phyloP scores from a whole-genome alignment of 2,329 filamentous ascomycete genomes.

The Alternaria tenuissima region DNA sequence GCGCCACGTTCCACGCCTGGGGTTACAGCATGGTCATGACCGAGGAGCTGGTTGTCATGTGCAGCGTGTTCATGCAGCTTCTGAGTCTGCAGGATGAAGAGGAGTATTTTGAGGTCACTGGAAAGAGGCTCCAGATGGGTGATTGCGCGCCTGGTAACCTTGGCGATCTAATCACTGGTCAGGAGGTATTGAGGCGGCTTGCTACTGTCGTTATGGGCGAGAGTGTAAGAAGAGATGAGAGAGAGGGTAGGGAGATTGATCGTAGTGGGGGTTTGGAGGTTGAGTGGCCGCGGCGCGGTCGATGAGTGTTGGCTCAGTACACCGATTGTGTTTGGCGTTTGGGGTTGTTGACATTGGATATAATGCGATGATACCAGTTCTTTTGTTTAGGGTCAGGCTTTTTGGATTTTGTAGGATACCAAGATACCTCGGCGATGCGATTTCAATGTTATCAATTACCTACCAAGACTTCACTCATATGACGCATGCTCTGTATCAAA shows the following conservation, averaged over 20 bases:
- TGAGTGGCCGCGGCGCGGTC: slow-evolving; percentile 20
- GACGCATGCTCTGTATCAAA: too few species aligned
- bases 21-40: slow-evolving; percentile 47
- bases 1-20: slow-evolving; percentile 43
- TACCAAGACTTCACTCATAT: not conserved
- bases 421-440: slow-evolving; percentile 2
- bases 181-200: slow-evolving; percentile 42
- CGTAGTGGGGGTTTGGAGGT: slow-evolving; percentile 22
- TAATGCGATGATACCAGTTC: not conserved
- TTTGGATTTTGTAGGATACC: not conserved
- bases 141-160: slow-evolving; percentile 35
- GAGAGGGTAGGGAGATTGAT: slow-evolving; percentile 36
- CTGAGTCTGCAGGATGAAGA: slow-evolving; percentile 34
- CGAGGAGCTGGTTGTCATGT: slow-evolving; percentile 43
- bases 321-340: not conserved
- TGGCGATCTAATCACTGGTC: slow-evolving; percentile 33
- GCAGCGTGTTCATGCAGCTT: slow-evolving; percentile 45
- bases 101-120: slow-evolving; percentile 37
- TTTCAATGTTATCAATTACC: not conserved
- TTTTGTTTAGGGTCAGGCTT: not conserved
- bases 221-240: slow-evolving; percentile 45
- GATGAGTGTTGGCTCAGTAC: not conserved
- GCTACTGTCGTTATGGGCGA: slow-evolving; percentile 48
- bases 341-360: not conserved
- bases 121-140: slow-evolving; percentile 40